Base-by-base conservation (phyloP, 2,329 filamentous ascomycete genomes). In the Herpotrichia juniperi region DNA sequence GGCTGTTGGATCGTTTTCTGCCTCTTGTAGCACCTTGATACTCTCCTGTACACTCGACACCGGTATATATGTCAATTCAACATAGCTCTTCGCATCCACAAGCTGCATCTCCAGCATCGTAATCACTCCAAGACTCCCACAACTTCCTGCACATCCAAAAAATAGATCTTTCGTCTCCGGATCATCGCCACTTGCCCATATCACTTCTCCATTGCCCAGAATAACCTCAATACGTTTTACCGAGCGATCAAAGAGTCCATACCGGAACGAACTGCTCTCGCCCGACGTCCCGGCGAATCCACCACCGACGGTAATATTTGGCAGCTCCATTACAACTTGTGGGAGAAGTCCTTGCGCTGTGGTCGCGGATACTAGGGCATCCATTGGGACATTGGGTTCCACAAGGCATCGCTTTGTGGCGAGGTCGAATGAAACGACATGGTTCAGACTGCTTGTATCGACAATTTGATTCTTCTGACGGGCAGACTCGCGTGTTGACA, bases 351-450 rank as follows among this genome's bases (percentile, higher is more conserved):
- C 81, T 43, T 83, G 64, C 4, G 73, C 68, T 42, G 86, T 61
- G 0, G 85, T 85, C 1, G 79, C 83, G 47, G 81, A 78, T 1
- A 89, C 81, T 1, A 90, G 76, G 0, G 74, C 74, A 52, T 88
- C 86, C 86, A 90, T 89, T 0, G 85, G 78, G 3, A 90, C 86
- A 58, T 89, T 90, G 0, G 87, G 86, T 63, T 90, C 86, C 1
- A 88, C 86, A 0, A 84, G 61, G 42, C 75, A 77, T 11, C 75
- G 80, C 53, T 76, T 77, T 5, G 63, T 69, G 14, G 68, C 52
- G 9, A 58, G 57, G 57, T 81, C 71, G 42, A 83, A 72, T 7
- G 66, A 56, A 8, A 83, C 57, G 1, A 83, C 76, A 61, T 79
- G 67, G 28, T 76, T 76, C n/a, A 83, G 72, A 3, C 63, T 67